Percentiles rank a stretch among this genome's conserved stretches.
Evolutionary conservation across 2,329 filamentous ascomycete species (phyloP).

Genomic region (Calycina herbarum): DNA sequence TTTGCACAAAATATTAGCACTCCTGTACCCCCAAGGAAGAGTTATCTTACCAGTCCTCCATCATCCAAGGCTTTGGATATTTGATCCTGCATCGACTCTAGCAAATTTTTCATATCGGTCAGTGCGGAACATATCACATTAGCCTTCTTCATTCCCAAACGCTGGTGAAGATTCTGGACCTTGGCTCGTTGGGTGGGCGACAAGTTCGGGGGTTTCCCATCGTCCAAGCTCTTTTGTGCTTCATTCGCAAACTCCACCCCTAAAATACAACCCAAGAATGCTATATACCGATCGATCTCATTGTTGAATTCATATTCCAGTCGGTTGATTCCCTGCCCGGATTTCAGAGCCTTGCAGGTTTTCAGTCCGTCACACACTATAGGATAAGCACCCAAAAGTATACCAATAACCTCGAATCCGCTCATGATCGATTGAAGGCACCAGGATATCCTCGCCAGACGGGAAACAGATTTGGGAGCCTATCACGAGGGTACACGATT

Average conservation of each 20-base stretch:
- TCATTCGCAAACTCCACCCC: neutral
- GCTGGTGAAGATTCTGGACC: neutral
- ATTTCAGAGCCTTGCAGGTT: neutral
- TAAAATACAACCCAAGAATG: neutral
- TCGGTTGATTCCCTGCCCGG: neutral
- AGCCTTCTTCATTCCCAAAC: neutral
- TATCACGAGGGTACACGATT: constrained; percentile 2
- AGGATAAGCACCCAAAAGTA: neutral
- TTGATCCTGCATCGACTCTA: neutral
- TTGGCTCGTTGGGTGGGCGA: neutral
- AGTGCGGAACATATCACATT: neutral
- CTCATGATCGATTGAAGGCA: neutral
- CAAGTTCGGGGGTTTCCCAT: neutral
- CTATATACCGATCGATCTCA: neutral
- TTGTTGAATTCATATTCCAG: neutral
- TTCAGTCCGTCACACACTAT: neutral
- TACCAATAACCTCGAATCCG: neutral
- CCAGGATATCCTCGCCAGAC: neutral
- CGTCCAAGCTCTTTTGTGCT: neutral
- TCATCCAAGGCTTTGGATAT: neutral
- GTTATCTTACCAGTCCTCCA: neutral
- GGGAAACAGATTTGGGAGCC: neutral
- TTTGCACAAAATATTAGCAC: neutral
- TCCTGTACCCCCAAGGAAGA: neutral
- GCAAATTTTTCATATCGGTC: neutral